These are phyloP conservation scores for Fibroporia radiculosa DNA, from an alignment of 768 basidiomycete species.

Conservation along the genomic window DNA sequence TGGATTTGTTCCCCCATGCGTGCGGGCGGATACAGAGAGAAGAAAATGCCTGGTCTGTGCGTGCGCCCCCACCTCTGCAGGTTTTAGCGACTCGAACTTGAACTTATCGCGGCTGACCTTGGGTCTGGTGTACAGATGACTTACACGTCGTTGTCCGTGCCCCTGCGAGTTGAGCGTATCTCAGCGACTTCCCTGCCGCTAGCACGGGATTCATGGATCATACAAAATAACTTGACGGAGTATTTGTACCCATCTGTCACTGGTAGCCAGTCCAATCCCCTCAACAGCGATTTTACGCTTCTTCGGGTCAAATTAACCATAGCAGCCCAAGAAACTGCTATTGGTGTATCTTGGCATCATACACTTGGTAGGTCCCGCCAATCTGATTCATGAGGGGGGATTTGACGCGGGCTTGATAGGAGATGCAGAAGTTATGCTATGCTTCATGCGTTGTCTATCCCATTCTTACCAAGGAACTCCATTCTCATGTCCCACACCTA, in stretches of 20 bases:
- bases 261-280: not conserved
- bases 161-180: not conserved
- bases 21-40: constrained; percentile 4
- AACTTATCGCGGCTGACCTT: not conserved
- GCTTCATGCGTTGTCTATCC: constrained; percentile 25
- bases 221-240: constrained; percentile 4
- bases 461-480: constrained; percentile 20
- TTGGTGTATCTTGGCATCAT: constrained; percentile 30
- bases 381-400: not conserved
- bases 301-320: constrained; percentile 23
- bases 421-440: constrained; percentile 21
- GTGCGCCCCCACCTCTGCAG: not conserved
- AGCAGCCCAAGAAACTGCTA: constrained; percentile 18
- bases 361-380: constrained; percentile 23
- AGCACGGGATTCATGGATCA: constrained; percentile 3
- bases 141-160: not conserved
- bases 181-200: not conserved
- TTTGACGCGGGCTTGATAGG: constrained; percentile 15
- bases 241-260: constrained; percentile 1
- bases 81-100: not conserved
- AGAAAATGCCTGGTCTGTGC: constrained; percentile 3
- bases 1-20: constrained; percentile 7
- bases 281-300: not conserved
- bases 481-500: constrained; percentile 11
- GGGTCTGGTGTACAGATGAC: not conserved